A percentile compares a stretch with the other conserved stretches of the same genome.
Conservation (phyloP, 768 basidiomycete species). For the Boletus tomentosulus region DNA sequence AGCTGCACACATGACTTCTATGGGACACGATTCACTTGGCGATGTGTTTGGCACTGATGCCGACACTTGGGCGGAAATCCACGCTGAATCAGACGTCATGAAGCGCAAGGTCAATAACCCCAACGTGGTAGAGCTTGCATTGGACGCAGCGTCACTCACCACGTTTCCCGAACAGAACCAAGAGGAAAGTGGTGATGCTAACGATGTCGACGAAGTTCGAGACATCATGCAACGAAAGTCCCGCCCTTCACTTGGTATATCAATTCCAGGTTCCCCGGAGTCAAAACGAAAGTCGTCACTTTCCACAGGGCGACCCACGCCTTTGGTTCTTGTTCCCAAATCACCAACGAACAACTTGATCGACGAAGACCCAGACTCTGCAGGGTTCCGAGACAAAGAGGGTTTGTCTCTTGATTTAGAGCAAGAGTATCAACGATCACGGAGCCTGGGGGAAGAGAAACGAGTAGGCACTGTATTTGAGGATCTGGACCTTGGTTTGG, state of each 20-base stretch:
- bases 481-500: slow-evolving; percentile 42
- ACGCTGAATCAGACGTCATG: slow-evolving; percentile 28
- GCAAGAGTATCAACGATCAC: slow-evolving; percentile 25
- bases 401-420: slow-evolving; percentile 26
- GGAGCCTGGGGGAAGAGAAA: slow-evolving; percentile 40
- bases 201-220: slow-evolving; percentile 30
- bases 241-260: slow-evolving; percentile 28
- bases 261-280: slow-evolving; percentile 40
- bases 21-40: slow-evolving; percentile 46
- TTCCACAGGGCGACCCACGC: slow-evolving; percentile 49
- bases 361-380: slow-evolving; percentile 17
- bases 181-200: slow-evolving; percentile 31
- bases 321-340: slow-evolving; percentile 47
- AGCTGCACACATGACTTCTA: slow-evolving; percentile 37
- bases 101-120: slow-evolving; percentile 31
- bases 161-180: slow-evolving; percentile 22
- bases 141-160: slow-evolving; percentile 41
- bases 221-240: slow-evolving; percentile 41
- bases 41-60: slow-evolving; percentile 67
- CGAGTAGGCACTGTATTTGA: slow-evolving; percentile 45
- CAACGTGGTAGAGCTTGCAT: slow-evolving; percentile 49
- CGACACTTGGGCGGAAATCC: slow-evolving; percentile 59
- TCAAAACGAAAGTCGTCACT: slow-evolving; percentile 35
- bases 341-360: slow-evolving; percentile 28
- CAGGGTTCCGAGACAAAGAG: slow-evolving; percentile 13